phyloP scores from a whole-genome alignment of 2,329 filamentous ascomycete species.

The Cyphellophora europaea region DNA sequence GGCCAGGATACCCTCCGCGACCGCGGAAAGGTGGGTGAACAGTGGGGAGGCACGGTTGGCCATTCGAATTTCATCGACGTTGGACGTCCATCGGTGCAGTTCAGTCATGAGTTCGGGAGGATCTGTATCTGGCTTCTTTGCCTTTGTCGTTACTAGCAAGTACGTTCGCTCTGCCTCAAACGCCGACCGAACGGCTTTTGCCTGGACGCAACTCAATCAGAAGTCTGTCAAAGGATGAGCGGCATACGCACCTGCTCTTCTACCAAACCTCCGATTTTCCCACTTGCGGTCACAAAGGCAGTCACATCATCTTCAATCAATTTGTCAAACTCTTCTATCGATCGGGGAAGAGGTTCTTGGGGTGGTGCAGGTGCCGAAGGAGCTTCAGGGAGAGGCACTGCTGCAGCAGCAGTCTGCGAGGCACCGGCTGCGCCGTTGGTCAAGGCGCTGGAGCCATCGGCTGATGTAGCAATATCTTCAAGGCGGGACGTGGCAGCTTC shows the following conservation, averaged over 20 bases:
- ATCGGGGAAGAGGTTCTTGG: slow-evolving; percentile 57
- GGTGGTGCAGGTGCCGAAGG: slow-evolving; percentile 38
- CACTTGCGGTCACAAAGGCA: slow-evolving; percentile 68
- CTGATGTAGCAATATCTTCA: slow-evolving; percentile 86
- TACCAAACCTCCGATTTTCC: slow-evolving; percentile 66
- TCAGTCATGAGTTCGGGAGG: slow-evolving; percentile 71
- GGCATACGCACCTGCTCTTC: slow-evolving; percentile 63
- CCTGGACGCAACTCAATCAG: slow-evolving; percentile 29
- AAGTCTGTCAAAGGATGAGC: neutral
- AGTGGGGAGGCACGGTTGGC: slow-evolving; percentile 64
- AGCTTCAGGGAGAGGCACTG: slow-evolving; percentile 25
- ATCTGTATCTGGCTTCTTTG: slow-evolving; percentile 78
- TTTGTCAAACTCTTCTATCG: slow-evolving; percentile 79
- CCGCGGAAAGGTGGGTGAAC: slow-evolving; percentile 75
- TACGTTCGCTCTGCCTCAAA: slow-evolving; percentile 84
- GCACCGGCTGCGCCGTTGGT: slow-evolving; percentile 28
- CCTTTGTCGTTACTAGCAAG: slow-evolving; percentile 76
- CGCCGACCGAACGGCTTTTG: slow-evolving; percentile 49
- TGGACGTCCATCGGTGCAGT: slow-evolving; percentile 71
- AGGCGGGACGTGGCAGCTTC: slow-evolving; percentile 94
- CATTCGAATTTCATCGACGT: slow-evolving; percentile 73
- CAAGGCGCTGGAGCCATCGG: slow-evolving; percentile 35
- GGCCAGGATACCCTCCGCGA: slow-evolving; percentile 81
- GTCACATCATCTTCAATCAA: slow-evolving; percentile 66
- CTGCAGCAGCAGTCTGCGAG: slow-evolving; percentile 22